Conservation (phyloP, 73 alveolate genomes). For the Effrenium voratum region DNA sequence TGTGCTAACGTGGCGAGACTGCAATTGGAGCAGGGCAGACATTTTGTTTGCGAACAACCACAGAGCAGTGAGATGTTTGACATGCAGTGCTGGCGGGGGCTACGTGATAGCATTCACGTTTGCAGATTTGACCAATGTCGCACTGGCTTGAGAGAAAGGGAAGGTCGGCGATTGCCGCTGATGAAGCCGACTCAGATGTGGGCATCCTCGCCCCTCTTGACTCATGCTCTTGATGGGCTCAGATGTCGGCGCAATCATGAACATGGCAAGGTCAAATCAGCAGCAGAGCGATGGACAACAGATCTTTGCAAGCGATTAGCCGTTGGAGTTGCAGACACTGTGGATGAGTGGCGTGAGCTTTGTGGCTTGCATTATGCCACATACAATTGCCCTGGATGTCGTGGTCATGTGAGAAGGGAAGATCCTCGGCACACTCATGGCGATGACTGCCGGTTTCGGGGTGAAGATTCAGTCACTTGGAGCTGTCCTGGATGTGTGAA, state of each 20-base stretch:
- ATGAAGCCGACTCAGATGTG: neutral
- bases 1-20: neutral
- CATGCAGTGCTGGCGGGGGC: neutral
- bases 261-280: neutral
- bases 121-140: neutral
- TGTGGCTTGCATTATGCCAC: neutral
- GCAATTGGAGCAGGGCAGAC: neutral
- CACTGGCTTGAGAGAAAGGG: neutral
- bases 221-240: neutral
- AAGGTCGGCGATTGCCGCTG: neutral
- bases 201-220: neutral
- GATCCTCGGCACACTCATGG: constrained; percentile 19
- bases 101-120: too few relatives aligned
- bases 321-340: constrained; percentile 18
- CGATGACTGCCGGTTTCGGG: neutral
- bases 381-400: neutral
- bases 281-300: neutral
- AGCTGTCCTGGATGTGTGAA: neutral
- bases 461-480: neutral
- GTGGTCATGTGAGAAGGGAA: constrained; percentile 9
- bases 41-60: neutral
- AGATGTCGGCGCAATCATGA: neutral
- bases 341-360: too few relatives aligned
- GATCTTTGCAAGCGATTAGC: neutral
- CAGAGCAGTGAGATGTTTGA: neutral